Percentiles rank a stretch among this genome's conserved stretches.
Evolutionary conservation across 768 basidiomycete species (phyloP).

Genomic region (Trametes villosa): DNA sequence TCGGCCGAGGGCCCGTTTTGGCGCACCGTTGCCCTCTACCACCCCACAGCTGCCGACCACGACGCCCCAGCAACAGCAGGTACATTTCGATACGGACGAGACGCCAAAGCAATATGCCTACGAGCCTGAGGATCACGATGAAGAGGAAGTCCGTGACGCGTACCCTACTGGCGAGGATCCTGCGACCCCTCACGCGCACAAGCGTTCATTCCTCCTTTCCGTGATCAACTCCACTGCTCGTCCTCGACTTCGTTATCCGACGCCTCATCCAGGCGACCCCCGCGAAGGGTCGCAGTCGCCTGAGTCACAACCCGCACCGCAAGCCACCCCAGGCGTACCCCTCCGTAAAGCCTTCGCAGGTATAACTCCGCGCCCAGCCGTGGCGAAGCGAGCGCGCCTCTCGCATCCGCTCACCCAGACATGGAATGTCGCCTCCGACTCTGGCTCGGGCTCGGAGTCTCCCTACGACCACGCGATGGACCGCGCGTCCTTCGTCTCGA

Average conservation of each 20-base stretch:
- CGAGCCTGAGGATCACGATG: constrained; percentile 32
- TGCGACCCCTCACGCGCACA: constrained; percentile 71
- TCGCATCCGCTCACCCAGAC: constrained; percentile 73
- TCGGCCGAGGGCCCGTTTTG: constrained; percentile 65
- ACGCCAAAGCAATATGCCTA: constrained; percentile 9
- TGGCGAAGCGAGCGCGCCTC: constrained; percentile 45
- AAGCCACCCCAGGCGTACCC: constrained; percentile 39
- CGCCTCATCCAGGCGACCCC: constrained; percentile 57
- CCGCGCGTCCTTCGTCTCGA: constrained; percentile 75
- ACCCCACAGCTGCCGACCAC: constrained; percentile 35
- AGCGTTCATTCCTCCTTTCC: constrained; percentile 80
- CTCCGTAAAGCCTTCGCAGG: constrained; percentile 62
- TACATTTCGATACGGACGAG: constrained; percentile 13
- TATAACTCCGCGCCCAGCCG: constrained; percentile 61
- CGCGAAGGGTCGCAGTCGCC: constrained; percentile 17
- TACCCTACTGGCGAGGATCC: constrained; percentile 39
- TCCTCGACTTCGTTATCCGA: constrained; percentile 66
- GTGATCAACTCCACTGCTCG: constrained; percentile 84
- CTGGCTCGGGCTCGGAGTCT: constrained; percentile 29
- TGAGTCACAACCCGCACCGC: constrained; percentile 22
- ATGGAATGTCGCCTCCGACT: constrained; percentile 33
- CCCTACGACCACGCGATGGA: constrained; percentile 57
- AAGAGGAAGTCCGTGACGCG: background rate
- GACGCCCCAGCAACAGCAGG: constrained; percentile 21
- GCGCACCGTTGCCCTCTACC: constrained; percentile 41